Base-by-base conservation (phyloP, 2,329 filamentous ascomycete species). In the Didymella lethalis region DNA sequence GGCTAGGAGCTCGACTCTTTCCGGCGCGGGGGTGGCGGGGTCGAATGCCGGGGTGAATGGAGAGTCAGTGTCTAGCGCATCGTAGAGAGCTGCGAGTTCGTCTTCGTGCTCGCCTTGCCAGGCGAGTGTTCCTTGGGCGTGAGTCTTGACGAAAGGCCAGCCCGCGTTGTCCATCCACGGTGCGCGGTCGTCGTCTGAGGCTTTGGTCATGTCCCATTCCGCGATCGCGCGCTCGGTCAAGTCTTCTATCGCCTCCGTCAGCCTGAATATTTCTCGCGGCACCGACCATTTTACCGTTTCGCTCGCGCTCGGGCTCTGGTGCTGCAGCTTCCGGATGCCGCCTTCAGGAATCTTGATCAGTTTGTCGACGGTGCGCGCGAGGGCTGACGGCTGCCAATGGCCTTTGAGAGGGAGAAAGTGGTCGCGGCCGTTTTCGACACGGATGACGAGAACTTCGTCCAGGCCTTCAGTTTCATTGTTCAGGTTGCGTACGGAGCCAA, bases 391-490 rank as follows among this genome's bases (percentile, higher is more conserved):
- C 3, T 89, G 80, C 94, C 95, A 99, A 1, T 79, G 81, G 0
- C 86, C 95, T 25, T 86, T 88, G 0, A 97, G 82, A 0, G 93
- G 90, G 38, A 99, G 86, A 73, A 99, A 99, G 72, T 98, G 91
- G 69, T 99, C 95, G 47, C 93, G 86, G 0, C 96, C 96, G 51
- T 90, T 86, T 11, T 87, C 84, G 5, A 99, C 91, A 0, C 93
- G 88, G 8, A 99, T 83, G 2, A 99, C 89, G 7, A 99, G 82
- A 3, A 99, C 88, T 64, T 98, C 93, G 62, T 98, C 94, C 0
- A 99, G 80, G 7, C 80, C 81, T 4, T 81, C 74, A 1, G 83
- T 81, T 16, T 86, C 87, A 53, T 89, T 83, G 65, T 98, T 98
- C 36, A 99, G 82, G 2, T 83, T 80, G 18, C 85, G 86, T 0